Evolutionary conservation across 2,329 filamentous ascomycete genomes (phyloP).

Genomic region (Stachybotrys elegans): DNA sequence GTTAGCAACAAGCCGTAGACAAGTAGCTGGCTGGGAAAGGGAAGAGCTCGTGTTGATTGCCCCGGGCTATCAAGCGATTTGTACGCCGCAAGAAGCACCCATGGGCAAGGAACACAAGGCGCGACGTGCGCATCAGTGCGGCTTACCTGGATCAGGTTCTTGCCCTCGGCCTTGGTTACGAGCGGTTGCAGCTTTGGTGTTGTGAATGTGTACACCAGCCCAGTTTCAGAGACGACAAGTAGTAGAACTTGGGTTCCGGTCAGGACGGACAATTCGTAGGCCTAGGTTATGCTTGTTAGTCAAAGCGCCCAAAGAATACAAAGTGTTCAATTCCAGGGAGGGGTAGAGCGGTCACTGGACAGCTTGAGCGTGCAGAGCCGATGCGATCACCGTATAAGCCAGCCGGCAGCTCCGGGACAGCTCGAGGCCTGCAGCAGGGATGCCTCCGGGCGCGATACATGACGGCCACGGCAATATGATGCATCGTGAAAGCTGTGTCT

Average conservation of each 20-base stretch:
- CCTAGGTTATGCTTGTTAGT: conserved; percentile 46
- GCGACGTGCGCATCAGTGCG: conserved; percentile 11
- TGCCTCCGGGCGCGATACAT: no score
- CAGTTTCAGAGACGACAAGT: conserved; percentile 94
- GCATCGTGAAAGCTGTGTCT: no score
- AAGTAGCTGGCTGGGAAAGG: not conserved
- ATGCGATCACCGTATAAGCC: no score
- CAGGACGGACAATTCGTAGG: conserved; percentile 94
- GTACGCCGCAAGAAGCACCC: not conserved
- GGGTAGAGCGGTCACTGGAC: no score
- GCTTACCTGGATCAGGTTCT: conserved; percentile 96
- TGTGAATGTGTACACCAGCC: conserved; percentile 96
- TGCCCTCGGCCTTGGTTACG: conserved; percentile 97
- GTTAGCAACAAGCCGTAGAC: conserved; percentile 24
- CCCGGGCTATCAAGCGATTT: not conserved
- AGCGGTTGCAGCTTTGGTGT: conserved; percentile 97
- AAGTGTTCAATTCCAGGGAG: no score
- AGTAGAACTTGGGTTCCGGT: conserved; percentile 96
- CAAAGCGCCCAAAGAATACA: no score
- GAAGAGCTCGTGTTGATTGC: not conserved
- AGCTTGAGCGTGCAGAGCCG: no score
- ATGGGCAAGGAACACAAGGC: not conserved
- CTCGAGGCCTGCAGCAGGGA: no score
- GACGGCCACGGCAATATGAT: no score
- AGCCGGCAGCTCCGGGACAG: no score